Evolutionary conservation across 169 alveolate species (phyloP).

Genomic region (Babesia microti): DNA sequence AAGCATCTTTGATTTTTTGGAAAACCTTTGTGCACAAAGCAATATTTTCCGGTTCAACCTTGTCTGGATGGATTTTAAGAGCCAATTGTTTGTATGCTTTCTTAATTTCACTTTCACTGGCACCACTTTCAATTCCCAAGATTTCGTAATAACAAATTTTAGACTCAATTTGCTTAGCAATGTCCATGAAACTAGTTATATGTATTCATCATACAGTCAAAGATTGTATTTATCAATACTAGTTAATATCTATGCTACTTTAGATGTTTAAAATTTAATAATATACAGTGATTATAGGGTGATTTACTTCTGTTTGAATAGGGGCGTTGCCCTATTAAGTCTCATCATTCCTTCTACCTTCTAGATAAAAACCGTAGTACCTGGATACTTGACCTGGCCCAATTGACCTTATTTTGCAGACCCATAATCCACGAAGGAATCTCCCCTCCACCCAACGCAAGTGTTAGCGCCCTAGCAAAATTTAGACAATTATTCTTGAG

Average conservation of each 20-base stretch:
- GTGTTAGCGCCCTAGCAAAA: slow-evolving; percentile 37
- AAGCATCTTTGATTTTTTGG: slow-evolving; percentile 72
- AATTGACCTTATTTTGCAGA: slow-evolving; percentile 57
- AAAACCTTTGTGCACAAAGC: slow-evolving; percentile 64
- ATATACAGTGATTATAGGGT: neutral
- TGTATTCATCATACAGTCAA: neutral
- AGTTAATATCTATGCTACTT: slow-evolving; percentile 1
- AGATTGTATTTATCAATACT: neutral
- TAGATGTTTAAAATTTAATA: no score
- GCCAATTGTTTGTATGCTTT: slow-evolving; percentile 69
- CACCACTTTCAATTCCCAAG: slow-evolving; percentile 66
- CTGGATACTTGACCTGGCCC: slow-evolving; percentile 52
- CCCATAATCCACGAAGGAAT: slow-evolving; percentile 67
- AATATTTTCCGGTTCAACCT: slow-evolving; percentile 46
- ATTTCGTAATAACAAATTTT: slow-evolving; percentile 58
- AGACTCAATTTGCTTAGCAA: slow-evolving; percentile 1
- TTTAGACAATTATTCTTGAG: slow-evolving; percentile 38
- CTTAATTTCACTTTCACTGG: slow-evolving; percentile 64
- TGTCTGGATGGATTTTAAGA: slow-evolving; percentile 75
- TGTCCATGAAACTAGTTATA: slow-evolving; percentile 4
- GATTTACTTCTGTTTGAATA: neutral
- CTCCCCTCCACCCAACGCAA: slow-evolving; percentile 46
- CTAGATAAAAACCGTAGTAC: slow-evolving; percentile 27
- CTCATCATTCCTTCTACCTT: slow-evolving; percentile 13
- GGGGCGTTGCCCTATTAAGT: neutral